Evolutionary conservation across 208 protist genomes (phyloP).

Genomic region (Wallacemonas sp.): DNA sequence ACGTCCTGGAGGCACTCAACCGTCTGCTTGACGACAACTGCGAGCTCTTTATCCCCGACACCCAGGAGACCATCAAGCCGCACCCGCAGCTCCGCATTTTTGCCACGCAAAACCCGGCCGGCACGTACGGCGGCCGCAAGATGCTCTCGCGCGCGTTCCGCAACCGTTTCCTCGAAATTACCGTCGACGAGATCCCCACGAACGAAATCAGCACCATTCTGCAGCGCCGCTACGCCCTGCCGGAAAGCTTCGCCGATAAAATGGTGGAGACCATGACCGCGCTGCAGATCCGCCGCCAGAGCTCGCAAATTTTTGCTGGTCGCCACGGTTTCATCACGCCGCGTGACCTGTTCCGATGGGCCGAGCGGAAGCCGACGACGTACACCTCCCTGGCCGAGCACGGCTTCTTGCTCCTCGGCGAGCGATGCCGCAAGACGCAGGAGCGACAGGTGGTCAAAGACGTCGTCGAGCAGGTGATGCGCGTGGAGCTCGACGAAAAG

Average conservation of each 20-base stretch:
- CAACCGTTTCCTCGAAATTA: constrained; percentile 99
- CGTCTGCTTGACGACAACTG: constrained; percentile 99
- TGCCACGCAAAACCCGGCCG: constrained; percentile 99
- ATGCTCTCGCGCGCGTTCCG: constrained; percentile 99
- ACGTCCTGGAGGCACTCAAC: constrained; percentile 99
- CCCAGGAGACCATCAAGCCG: constrained; percentile 97
- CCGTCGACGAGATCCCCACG: constrained; percentile 99
- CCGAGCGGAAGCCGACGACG: constrained; percentile 88
- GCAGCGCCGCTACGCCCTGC: constrained; percentile 93
- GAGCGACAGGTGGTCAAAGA: constrained; percentile 96
- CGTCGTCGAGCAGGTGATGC: constrained; percentile 83
- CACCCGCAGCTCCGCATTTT: constrained; percentile 99
- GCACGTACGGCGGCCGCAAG: constrained; percentile 97
- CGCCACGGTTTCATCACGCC: constrained; percentile 99
- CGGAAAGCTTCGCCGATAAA: constrained; percentile 91
- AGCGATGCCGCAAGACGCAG: constrained; percentile 94
- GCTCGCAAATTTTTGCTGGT: constrained; percentile 98
- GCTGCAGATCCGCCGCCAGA: constrained; percentile 93
- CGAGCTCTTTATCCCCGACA: constrained; percentile 99
- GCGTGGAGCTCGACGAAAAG: constrained; percentile 72
- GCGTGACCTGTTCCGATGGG: constrained; percentile 99
- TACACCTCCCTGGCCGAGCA: constrained; percentile 96
- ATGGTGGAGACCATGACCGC: constrained; percentile 96
- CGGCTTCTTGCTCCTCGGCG: constrained; percentile 98
- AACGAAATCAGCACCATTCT: constrained; percentile 98